Conservation (phyloP, 2,329 filamentous ascomycete species). For the Fusarium pininemorale region DNA sequence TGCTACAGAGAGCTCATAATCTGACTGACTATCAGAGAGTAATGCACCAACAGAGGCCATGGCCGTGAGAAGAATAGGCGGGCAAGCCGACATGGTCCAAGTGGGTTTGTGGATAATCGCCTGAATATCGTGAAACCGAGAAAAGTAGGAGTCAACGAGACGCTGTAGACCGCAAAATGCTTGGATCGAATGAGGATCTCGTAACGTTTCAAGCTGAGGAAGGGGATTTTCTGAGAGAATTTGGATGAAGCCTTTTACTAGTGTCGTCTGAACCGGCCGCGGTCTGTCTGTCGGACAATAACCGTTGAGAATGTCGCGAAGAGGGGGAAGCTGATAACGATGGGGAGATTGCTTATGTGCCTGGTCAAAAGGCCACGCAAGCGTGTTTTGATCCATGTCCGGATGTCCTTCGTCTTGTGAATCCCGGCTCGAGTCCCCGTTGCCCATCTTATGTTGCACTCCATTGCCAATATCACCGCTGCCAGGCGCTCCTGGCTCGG, state of each 20-base stretch:
- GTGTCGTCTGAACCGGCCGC: not conserved
- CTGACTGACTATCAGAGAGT: not conserved
- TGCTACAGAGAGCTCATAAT: not conserved
- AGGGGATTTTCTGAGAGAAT: not conserved
- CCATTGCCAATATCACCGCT: not conserved
- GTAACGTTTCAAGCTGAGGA: not conserved
- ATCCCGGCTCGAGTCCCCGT: not conserved
- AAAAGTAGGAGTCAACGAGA: not conserved
- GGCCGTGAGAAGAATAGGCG: not conserved
- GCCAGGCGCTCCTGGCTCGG: not conserved
- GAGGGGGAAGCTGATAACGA: not conserved
- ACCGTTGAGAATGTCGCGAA: not conserved
- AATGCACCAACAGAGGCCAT: not conserved
- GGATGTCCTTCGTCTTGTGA: not conserved
- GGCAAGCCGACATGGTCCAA: not conserved
- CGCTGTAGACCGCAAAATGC: not conserved
- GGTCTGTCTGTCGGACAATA: not conserved
- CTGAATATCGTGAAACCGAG: not conserved
- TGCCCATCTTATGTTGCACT: not conserved
- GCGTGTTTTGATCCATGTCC: not conserved
- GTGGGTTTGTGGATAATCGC: not conserved
- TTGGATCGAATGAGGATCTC: not conserved
- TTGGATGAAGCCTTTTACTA: not conserved
- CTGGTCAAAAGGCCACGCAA: slow-evolving; percentile 1
- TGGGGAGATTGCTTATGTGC: not conserved